Evolutionary conservation across 1,139 yeast species (phyloP), one percentile per base, ranked within the genome.

Genomic region (Lodderomyces pseudojiufengensis): DNA sequence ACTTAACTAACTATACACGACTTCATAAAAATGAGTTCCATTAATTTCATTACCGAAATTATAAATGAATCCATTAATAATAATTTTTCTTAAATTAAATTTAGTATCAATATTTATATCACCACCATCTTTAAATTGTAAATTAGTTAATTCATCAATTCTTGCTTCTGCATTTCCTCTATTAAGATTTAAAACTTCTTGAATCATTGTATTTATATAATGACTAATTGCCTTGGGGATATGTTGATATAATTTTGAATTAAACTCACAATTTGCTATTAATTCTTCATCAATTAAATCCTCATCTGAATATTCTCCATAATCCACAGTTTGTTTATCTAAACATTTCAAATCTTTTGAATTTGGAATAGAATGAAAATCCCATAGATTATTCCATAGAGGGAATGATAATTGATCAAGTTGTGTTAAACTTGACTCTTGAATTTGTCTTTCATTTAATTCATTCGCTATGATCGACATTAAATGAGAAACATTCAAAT

Each of bases 401-500:
- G 70, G 69, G 31, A 48, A 47, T 4, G 37, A 43, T 10, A 51
- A 48, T 22, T 51, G 50, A 14, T 46, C 41, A 33, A 62, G 47
- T 33, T 56, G 52, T 5, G 62, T 59, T 12, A 51, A 22, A 30
- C 51, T 39, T 6, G 46, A 49, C 20, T 52, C 55, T 15, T 44
- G 33, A 11, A 45, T 38, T 37, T 56, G 44, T 33, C 84, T 54
- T 26, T 48, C 52, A 6, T 62, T 47, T 35, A 80, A 47, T 12
- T 63, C 61, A 29, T 67, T 66, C 1, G 78, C 76, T 22, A 78
- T 62, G 18, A 73, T 63, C 24, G 75, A 76, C 47, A 82, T 69
- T 34, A 81, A 55, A 11, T 75, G 69, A 7, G 80, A 73, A 2
- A 83, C 70, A 30, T 78, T 74, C 49, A 82, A 61, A 47, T 83